phyloP scores from a whole-genome alignment of 2,329 filamentous ascomycete genomes.

The Coleophoma cylindrospora region DNA sequence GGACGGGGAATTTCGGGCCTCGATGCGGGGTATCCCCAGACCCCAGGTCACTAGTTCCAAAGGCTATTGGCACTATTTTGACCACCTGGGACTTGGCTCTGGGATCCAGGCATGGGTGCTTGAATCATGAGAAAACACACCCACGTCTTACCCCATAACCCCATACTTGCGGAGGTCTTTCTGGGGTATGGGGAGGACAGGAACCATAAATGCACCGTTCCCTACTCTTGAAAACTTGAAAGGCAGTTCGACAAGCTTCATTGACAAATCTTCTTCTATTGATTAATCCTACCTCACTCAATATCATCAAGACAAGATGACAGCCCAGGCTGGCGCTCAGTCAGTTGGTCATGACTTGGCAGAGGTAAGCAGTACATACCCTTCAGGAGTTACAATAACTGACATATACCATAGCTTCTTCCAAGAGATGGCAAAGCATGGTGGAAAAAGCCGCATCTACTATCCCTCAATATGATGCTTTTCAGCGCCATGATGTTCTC shows the following conservation, averaged over 20 bases:
- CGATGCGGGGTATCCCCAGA: background rate
- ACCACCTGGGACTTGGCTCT: no score
- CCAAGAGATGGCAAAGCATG: background rate
- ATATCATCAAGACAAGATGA: background rate
- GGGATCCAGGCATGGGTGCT: no score
- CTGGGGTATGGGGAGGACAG: no score
- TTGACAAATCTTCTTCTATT: background rate
- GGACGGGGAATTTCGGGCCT: background rate
- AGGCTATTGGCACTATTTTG: no score
- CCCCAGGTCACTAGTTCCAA: background rate
- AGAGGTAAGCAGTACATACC: background rate
- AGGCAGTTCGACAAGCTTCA: no score
- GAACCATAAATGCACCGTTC: no score
- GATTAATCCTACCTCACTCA: background rate
- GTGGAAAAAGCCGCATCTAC: background rate
- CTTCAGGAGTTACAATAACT: background rate
- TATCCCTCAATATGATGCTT: conserved; percentile 1
- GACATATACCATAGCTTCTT: background rate
- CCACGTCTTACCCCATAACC: no score
- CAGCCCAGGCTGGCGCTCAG: background rate
- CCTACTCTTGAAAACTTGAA: no score
- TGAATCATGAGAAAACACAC: no score
- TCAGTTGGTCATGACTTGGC: background rate
- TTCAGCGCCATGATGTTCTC: background rate
- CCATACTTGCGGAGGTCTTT: no score